Conservation (phyloP, 140 eudicot genomes). For the Flaveria floridana region DNA sequence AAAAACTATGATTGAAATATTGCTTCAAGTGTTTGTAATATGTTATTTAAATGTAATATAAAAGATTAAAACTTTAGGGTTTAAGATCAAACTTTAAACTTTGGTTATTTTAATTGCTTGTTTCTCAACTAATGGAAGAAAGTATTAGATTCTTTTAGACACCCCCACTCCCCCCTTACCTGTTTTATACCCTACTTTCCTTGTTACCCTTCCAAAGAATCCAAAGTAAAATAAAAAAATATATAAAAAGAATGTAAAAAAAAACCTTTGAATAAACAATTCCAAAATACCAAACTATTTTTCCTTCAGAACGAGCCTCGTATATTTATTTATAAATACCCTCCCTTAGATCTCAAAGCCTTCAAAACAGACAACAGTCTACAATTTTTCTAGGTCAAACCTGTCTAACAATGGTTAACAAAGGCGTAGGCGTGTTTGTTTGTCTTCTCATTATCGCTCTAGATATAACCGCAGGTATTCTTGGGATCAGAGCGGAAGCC, state of each 20-base stretch:
- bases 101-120: background rate
- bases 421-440: conserved; percentile 51
- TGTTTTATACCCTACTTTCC: conserved; percentile 79
- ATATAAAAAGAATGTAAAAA: conserved; percentile 43
- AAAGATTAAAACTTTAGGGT: too few relatives aligned
- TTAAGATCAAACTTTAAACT: too few relatives aligned
- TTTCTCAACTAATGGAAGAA: conserved; percentile 23
- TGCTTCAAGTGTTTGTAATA: too few relatives aligned
- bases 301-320: background rate
- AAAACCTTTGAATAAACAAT: conserved; percentile 36
- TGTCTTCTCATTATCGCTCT: conserved; percentile 58
- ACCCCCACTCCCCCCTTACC: conserved; percentile 42
- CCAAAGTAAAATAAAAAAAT: conserved; percentile 35
- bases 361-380: background rate
- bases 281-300: conserved; percentile 16
- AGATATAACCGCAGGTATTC: conserved; percentile 72
- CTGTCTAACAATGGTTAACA: conserved; percentile 50
- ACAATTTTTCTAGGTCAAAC: conserved; percentile 18
- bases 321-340: background rate
- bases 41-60: too few relatives aligned
- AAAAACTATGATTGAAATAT: too few relatives aligned
- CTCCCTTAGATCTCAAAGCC: background rate
- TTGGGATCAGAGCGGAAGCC: conserved; percentile 80
- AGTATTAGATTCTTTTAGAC: conserved; percentile 45
- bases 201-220: conserved; percentile 51